Evolutionary conservation across 208 protist genomes (phyloP), one percentile per base, ranked within the genome.

Genomic region (Acanthamoeba royreba): DNA sequence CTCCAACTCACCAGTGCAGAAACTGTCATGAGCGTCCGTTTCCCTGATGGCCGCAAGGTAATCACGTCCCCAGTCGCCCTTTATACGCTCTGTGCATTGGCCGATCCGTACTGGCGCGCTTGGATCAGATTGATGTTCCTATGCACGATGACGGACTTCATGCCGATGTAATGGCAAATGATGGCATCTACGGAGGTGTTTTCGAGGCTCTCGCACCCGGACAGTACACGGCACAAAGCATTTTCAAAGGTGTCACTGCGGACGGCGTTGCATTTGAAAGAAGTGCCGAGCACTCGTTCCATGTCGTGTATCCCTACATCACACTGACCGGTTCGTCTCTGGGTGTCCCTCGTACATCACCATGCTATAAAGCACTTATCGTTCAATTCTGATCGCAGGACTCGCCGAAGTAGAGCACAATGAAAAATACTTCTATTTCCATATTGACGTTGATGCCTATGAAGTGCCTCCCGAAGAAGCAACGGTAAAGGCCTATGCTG

Each of bases 111-210:
- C n/a, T n/a, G n/a, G 22, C 55, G 22, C 13, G 22, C 52, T 61
- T 81, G 11, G 2, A 2, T 8, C 33, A 42, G 31, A 28, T 49
- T 35, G 42, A 69, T 0, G 49, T 96, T 53, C 38, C 40, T 40
- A 96, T 96, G 94, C 61, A 47, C 72, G 94, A 95, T 40, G 95
- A 96, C 86, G 95, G 95, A 69, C 8, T 89, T 5, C 83, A 95
- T 35, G n/a, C 45, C 33, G 94, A 95, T 46, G 28, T 42, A 25
- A 17, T n/a, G 1, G 74, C 91, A 13, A 45, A 94, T 13, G 95
- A 96, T 58, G 95, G 94, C 74, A 25, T 96, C 25, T 96, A 91
- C 40, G 94, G 94, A 42, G 94, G 31, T 28, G 47, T 77, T 1
- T 4, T 95, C 19, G 33, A 55, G 22, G 92, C 94, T 4, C n/a